These are phyloP conservation scores for Boletus subluridellus DNA, from an alignment of 1,284 basidiomycete genomes.

Conservation along the genomic window DNA sequence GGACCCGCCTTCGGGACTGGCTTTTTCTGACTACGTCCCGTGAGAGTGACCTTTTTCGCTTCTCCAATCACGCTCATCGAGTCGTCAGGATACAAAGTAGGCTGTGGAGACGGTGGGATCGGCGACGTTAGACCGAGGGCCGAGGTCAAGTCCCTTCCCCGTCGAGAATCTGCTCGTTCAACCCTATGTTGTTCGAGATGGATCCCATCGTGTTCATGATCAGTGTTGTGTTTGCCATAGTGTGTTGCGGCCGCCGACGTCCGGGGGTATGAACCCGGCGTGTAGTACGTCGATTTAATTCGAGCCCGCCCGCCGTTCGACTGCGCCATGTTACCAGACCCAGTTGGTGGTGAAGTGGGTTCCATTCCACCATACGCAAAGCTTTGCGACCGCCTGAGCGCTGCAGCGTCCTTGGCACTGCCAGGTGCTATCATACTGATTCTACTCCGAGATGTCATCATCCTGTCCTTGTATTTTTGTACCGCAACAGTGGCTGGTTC, in stretches of 20 bases:
- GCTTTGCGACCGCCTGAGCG: slow-evolving; percentile 37
- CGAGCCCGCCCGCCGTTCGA: slow-evolving; percentile 51
- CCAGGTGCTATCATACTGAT: slow-evolving; percentile 30
- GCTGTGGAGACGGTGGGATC: slow-evolving; percentile 47
- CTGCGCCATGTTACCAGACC: slow-evolving; percentile 20
- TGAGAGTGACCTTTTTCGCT: slow-evolving; percentile 28
- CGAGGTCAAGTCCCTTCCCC: slow-evolving; percentile 49
- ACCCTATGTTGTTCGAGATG: slow-evolving; percentile 29
- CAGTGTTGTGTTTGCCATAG: slow-evolving; percentile 34
- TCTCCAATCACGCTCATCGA: slow-evolving; percentile 59
- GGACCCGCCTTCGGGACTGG: slow-evolving; percentile 26
- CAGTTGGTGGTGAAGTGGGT: slow-evolving; percentile 41
- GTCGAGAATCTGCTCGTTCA: slow-evolving; percentile 43
- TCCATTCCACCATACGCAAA: slow-evolving; percentile 57
- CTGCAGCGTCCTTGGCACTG: slow-evolving; percentile 23
- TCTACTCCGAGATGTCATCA: slow-evolving; percentile 33
- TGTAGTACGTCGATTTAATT: slow-evolving; percentile 67
- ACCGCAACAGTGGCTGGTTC: slow-evolving; percentile 34
- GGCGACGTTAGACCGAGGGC: slow-evolving; percentile 53
- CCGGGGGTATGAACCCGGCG: slow-evolving; percentile 52
- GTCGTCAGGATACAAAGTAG: slow-evolving; percentile 67
- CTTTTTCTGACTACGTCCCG: slow-evolving; percentile 35
- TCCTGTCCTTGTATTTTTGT: slow-evolving; percentile 39
- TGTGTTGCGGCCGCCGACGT: slow-evolving; percentile 41
- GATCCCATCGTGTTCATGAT: slow-evolving; percentile 33